phyloP scores from a whole-genome alignment of 1,139 yeast species.

The Wickerhamiella pararugosa region DNA sequence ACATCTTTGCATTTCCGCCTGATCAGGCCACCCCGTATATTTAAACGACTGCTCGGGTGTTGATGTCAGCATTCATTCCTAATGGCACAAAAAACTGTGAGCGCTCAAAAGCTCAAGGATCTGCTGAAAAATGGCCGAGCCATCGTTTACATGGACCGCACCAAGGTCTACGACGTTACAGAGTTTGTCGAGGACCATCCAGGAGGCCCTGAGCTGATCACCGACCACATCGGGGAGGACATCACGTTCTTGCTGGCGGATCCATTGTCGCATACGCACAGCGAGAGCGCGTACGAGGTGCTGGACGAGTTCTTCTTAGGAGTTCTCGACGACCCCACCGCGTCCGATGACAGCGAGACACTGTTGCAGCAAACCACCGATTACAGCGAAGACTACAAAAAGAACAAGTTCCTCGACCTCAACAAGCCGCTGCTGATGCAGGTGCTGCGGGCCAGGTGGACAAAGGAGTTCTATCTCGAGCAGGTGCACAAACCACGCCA shows the following conservation, averaged over 20 bases:
- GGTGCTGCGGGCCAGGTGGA: constrained; percentile 55
- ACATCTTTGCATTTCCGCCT: no score
- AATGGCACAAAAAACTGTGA: background rate
- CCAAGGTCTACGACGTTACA: constrained; percentile 76
- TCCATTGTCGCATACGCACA: constrained; percentile 51
- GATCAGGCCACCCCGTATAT: background rate
- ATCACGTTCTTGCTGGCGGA: constrained; percentile 69
- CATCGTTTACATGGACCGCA: constrained; percentile 62
- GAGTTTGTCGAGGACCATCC: constrained; percentile 73
- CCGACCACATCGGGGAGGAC: constrained; percentile 73
- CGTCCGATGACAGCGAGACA: constrained; percentile 28
- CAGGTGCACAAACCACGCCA: constrained; percentile 97
- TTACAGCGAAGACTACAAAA: constrained; percentile 47
- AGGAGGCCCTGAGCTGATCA: constrained; percentile 63
- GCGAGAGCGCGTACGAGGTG: constrained; percentile 80
- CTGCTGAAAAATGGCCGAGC: constrained; percentile 24
- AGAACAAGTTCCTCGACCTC: constrained; percentile 77
- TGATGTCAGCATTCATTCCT: no score
- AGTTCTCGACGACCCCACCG: constrained; percentile 47
- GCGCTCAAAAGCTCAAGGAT: constrained; percentile 1
- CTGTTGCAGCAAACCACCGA: constrained; percentile 68
- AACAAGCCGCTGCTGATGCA: constrained; percentile 68
- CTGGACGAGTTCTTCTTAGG: constrained; percentile 55
- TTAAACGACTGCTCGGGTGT: constrained; percentile 1
- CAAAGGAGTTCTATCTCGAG: constrained; percentile 81